Evolutionary conservation across 768 basidiomycete species (phyloP).

Genomic region (Pleurotus eryngii): DNA sequence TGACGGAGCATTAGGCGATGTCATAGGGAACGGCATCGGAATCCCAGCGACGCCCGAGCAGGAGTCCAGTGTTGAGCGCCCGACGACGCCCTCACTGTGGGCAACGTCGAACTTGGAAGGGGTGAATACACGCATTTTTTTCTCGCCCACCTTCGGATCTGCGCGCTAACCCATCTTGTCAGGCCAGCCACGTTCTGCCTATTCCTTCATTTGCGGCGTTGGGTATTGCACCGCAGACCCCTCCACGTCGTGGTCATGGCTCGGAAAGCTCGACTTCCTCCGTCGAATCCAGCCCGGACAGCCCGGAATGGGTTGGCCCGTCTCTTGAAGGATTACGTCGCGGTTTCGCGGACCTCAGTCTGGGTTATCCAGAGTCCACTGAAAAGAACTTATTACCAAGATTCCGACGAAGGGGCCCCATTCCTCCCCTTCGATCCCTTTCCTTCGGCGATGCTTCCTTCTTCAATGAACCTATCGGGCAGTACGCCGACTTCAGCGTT

Average conservation of each 20-base stretch:
- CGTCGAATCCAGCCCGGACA: conserved; percentile 57
- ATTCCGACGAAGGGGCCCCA: conserved; percentile 26
- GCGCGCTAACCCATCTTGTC: conserved; percentile 15
- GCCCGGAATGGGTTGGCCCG: conserved; percentile 34
- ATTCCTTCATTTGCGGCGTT: conserved; percentile 49
- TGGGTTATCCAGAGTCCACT: conserved; percentile 32
- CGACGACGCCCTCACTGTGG: conserved; percentile 34
- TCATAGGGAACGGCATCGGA: conserved; percentile 12
- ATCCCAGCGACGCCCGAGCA: conserved; percentile 25
- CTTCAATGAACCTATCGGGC: conserved; percentile 18
- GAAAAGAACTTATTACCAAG: conserved; percentile 20
- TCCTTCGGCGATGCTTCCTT: conserved; percentile 39
- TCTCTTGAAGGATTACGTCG: conserved; percentile 38
- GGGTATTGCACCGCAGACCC: conserved; percentile 54
- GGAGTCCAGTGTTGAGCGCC: conserved; percentile 37
- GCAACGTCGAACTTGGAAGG: conserved; percentile 25
- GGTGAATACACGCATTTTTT: conserved; percentile 26
- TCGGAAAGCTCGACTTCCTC: conserved; percentile 47
- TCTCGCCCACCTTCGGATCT: not conserved
- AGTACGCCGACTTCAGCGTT: conserved; percentile 30
- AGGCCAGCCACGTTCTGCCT: conserved; percentile 28
- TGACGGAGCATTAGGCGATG: conserved; percentile 33
- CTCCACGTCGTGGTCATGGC: conserved; percentile 35
- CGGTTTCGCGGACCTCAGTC: conserved; percentile 32
- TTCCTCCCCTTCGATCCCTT: conserved; percentile 38